phyloP scores from a whole-genome alignment of 805 yeast species.

The Isabelozyma gotoi region DNA sequence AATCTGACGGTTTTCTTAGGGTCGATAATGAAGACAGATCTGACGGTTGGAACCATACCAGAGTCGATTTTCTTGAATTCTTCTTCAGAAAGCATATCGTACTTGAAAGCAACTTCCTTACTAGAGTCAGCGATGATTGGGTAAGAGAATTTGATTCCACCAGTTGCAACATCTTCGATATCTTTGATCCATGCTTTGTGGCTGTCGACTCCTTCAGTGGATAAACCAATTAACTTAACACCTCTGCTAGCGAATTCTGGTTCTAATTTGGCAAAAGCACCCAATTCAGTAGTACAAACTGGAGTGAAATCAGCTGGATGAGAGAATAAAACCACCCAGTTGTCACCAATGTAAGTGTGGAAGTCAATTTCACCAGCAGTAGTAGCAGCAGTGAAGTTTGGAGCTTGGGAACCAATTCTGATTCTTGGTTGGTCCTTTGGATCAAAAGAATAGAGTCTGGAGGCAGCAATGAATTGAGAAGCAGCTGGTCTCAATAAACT shows the following conservation, averaged over 20 bases:
- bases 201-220: slow-evolving; percentile 61
- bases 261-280: slow-evolving; percentile 70
- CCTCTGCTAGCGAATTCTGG: slow-evolving; percentile 67
- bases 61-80: slow-evolving; percentile 60
- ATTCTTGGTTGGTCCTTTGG: slow-evolving; percentile 43
- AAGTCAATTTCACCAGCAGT: slow-evolving; percentile 63
- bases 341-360: slow-evolving; percentile 59
- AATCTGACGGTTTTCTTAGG: slow-evolving; percentile 63
- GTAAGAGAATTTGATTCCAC: slow-evolving; percentile 54
- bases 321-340: slow-evolving; percentile 68
- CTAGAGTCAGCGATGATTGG: slow-evolving; percentile 70
- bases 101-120: slow-evolving; percentile 59
- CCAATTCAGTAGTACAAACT: slow-evolving; percentile 76
- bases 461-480: background rate
- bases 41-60: slow-evolving; percentile 65
- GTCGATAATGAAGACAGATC: slow-evolving; percentile 73
- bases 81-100: slow-evolving; percentile 69
- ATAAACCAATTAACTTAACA: slow-evolving; percentile 66
- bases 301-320: slow-evolving; percentile 83
- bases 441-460: slow-evolving; percentile 29
- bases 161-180: slow-evolving; percentile 60
- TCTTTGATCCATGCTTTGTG: slow-evolving; percentile 72
- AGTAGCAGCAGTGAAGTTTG: slow-evolving; percentile 64
- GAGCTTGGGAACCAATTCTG: slow-evolving; percentile 63
- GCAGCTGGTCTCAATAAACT: slow-evolving; percentile 2